Base-by-base conservation (phyloP, 2,329 filamentous ascomycete genomes). In the Aspergillus texensis region DNA sequence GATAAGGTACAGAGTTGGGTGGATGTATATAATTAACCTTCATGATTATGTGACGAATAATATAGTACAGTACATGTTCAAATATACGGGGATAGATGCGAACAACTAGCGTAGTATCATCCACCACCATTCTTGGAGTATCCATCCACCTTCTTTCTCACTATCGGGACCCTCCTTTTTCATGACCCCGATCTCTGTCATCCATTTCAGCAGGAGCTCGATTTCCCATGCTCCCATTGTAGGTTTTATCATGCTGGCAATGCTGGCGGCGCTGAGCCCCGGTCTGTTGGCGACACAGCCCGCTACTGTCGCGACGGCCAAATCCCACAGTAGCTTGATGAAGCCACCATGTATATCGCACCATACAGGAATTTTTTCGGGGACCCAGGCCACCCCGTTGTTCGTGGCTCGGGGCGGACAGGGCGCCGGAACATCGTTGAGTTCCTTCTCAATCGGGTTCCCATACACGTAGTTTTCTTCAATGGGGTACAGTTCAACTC, bases 281-380 rank as follows among this genome's bases (percentile, higher is more conserved):
- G 81, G 79, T 6, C 82, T 70, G 12, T 77, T 69, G 10, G 77
- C 75, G 16, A 83, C 62, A n/a, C 78, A 72, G 1, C 80, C 78
- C 4, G 83, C 61, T 4, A 82, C 75, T 4, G 79, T 77, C 1
- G 74, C 76, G 14, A 81, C 63, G 12, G 77, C 75, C 57, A 77
- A 71, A 12, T 81, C 76, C 83, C 83, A 85, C 24, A 75, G 66
- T n/a, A 72, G 65, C 4, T 45, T 62, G 32, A 75, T 67, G 26
- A 77, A 70, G 16, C 76, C 70, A 0, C 77, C 78, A 60, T 84
- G 79, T 57, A 84, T 81, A 66, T 84, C 82, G 59, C 79, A 75
- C 83, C 83, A 85, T 16, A 83, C 59, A 0, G 83, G 83, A 26
- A 82, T 77, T 43, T 72, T 77, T 12, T 69, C 70, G 0, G 74